Percentiles rank a stretch among this genome's conserved stretches.
These are phyloP conservation scores for Tolypocladium ophioglossoides DNA, from an alignment of 2,329 filamentous ascomycete genomes.

Conservation along the genomic window DNA sequence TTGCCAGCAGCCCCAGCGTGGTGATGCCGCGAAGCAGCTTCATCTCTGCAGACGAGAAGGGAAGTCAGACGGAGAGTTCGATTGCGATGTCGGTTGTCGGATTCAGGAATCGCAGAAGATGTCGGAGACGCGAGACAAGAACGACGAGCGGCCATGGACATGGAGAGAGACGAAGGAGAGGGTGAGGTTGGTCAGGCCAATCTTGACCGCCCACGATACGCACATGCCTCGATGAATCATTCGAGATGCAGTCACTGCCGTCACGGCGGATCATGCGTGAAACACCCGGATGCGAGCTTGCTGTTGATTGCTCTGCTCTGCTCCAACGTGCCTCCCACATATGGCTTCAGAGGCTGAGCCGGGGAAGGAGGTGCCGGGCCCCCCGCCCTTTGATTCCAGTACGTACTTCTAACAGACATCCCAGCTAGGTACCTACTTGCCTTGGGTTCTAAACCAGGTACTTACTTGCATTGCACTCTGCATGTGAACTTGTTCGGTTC, in stretches of 20 bases:
- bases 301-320: not conserved
- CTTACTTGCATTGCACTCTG: not conserved
- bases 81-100: not conserved
- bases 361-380: not conserved
- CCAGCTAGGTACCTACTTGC: not conserved
- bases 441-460: not conserved
- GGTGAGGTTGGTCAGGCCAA: not conserved
- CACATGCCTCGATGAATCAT: not conserved
- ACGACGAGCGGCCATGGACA: not conserved
- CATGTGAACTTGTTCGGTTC: too few species aligned
- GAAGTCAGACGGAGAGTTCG: not conserved
- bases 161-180: not conserved
- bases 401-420: not conserved
- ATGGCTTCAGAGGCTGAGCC: not conserved
- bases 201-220: not conserved
- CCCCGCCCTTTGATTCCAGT: not conserved
- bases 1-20: slow-evolving; percentile 4
- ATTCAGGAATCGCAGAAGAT: not conserved
- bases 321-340: not conserved
- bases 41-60: not conserved
- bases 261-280: not conserved
- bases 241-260: not conserved
- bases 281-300: not conserved
- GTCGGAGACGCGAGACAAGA: not conserved
- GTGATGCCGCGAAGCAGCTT: slow-evolving; percentile 1